Base-by-base conservation (phyloP, 306 rosid species). In the Pterocarpus macrocarpus region DNA sequence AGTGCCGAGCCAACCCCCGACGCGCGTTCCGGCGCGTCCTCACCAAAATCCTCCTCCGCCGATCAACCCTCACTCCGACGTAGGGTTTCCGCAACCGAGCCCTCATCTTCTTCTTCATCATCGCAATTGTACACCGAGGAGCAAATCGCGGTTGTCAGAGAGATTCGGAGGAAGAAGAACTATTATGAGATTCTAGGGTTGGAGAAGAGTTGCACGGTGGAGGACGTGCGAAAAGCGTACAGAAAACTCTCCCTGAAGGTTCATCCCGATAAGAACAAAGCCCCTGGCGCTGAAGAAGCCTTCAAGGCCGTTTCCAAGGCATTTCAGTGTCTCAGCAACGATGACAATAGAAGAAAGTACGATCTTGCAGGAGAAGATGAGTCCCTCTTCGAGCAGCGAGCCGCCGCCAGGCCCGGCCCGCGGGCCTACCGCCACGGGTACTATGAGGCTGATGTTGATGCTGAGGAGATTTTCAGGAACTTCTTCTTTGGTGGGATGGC, bases 401-500 rank as follows among this genome's bases (percentile, higher is more conserved):
- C 92, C 0, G 49, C 94, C 0, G 84, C 92, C 0, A 83, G 89
- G 64, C 92, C 73, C 1, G 75, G 86, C 0, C 52, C 88, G 0
- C 71, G 87, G 63, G 94, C 92, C 1, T 94, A 76, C 50, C 86
- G 88, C 80, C 47, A 43, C 8, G 92, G 98, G 2, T 92, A 78
- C 69, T 95, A 92, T 32, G 98, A 92, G 0, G 84, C 89, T 64
- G 98, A 95, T 63, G 22, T 95, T 66, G 97, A 92, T 64, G 97
- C 98, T 1, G 97, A 95, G 6, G 98, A 95, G 73, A 88, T 95
- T 12, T 95, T 95, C 52, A 90, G 98, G 84, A 95, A 91, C 70
- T 95, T 95, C 88, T 94, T 94, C 88, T 95, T 90, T 32, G 97
- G 97, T 34, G 97, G 97, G 67, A 95, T 95, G 97, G 91, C 95